Evolutionary conservation across 345 rosid genomes (phyloP), one percentile per base, ranked within the genome.

Genomic region (Pseudoturritis turrita): DNA sequence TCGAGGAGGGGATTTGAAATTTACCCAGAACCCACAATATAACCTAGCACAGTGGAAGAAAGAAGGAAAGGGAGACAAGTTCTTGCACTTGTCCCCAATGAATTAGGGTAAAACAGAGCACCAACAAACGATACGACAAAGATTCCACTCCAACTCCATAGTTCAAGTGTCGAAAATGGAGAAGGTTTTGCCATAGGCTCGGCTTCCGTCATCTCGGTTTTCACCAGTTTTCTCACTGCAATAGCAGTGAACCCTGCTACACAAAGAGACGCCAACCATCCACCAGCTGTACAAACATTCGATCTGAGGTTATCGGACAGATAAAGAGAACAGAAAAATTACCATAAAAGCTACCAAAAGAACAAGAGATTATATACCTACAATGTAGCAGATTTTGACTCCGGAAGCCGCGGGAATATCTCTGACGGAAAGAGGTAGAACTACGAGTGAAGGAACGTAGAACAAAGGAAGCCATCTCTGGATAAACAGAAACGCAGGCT

Each of bases 401-500:
- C 96, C 98, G 0, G 98, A 90, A 80, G 96, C 92, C 5, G 98
- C 86, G 7, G 98, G 98, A 60, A 93, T 93, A 65, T 90, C 98
- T 67, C 81, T 84, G 58, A 90, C 91, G 31, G 97, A 87, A 49
- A 93, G 92, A 4, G 98, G 98, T 80, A 93, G 78, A 52, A 90
- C 91, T 11, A 93, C 98, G 63, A 93, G 80, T 15, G 91, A 89
- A 33, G 98, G 98, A 52, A 93, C 97, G 26, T 93, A 93, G 79
- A 93, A 93, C 88, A 90, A 74, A 0, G 98, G 98, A 72, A 93
- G 92, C 97, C 97, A 93, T 83, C 96, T 89, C 43, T 93, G 97
- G 25, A 93, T 90, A 79, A 93, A 93, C 50, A 87, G 22, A 65
- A 93, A 78, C 7, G 91, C 96, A 11, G 96, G 98, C 79, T 93